These are phyloP conservation scores for Silene uniflora DNA, from an alignment of 148 eudicot species.

Conservation along the genomic window DNA sequence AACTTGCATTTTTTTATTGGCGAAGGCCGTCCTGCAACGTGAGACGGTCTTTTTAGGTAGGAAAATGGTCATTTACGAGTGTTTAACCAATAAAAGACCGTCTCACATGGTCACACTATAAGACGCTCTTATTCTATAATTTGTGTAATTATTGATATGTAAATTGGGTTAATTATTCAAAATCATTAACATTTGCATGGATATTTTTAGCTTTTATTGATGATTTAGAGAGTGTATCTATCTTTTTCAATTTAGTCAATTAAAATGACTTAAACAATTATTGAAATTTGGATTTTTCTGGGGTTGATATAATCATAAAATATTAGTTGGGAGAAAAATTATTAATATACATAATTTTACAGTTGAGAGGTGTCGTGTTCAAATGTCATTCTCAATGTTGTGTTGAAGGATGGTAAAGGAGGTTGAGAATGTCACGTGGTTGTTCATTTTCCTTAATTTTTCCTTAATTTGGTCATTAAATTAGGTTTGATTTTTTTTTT, in stretches of 20 bases:
- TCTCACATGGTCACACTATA: too few relatives aligned
- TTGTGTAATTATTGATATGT: too few relatives aligned
- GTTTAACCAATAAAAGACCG: too few relatives aligned
- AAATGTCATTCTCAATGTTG: neutral
- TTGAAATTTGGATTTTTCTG: constrained; percentile 1
- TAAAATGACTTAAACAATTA: neutral
- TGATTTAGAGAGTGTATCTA: too few relatives aligned
- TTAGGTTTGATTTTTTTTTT: constrained; percentile 17
- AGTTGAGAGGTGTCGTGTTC: constrained; percentile 8
- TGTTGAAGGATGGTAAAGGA: constrained; percentile 5
- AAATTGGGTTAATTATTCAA: too few relatives aligned
- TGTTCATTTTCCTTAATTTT: neutral
- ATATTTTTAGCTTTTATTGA: too few relatives aligned
- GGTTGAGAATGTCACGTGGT: constrained; percentile 13
- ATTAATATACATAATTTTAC: neutral
- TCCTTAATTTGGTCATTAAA: constrained; percentile 16
- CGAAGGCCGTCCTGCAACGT: too few relatives aligned
- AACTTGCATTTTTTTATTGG: too few relatives aligned
- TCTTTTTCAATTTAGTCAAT: neutral
- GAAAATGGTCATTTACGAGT: too few relatives aligned
- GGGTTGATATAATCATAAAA: neutral
- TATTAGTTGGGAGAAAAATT: neutral
- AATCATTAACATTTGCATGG: too few relatives aligned
- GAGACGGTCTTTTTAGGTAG: neutral
- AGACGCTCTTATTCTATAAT: too few relatives aligned